A percentile compares a stretch with the other conserved stretches of the same genome.
Conservation (phyloP, 164 flowering plant genomes). For the Cinnamomum micranthum region DNA sequence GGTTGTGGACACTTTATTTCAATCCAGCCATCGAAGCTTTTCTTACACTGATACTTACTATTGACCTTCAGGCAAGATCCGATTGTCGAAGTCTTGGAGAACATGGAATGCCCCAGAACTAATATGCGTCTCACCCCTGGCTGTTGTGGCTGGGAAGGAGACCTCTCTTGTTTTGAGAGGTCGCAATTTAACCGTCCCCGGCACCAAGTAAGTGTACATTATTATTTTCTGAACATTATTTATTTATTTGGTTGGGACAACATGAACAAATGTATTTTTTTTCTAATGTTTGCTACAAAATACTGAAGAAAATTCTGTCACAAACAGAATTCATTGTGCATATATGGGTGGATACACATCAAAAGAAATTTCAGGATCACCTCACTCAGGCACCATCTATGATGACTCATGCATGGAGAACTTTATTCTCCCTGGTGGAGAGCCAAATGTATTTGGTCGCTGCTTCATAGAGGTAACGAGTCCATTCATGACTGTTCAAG, state of each 20-base stretch:
- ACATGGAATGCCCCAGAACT: slow-evolving; percentile 70
- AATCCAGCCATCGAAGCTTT: not conserved
- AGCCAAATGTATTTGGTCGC: slow-evolving; percentile 52
- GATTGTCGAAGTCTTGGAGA: slow-evolving; percentile 64
- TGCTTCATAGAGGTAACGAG: slow-evolving; percentile 79
- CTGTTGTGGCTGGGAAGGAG: slow-evolving; percentile 70
- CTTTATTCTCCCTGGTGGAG: slow-evolving; percentile 41
- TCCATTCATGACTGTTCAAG: not conserved
- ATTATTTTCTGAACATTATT: not conserved
- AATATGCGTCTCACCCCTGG: slow-evolving; percentile 74
- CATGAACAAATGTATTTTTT: not conserved
- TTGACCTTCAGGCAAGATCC: slow-evolving; percentile 56
- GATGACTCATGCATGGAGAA: slow-evolving; percentile 47
- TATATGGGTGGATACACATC: slow-evolving; percentile 59
- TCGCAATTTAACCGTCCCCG: slow-evolving; percentile 51
- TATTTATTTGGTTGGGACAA: not conserved
- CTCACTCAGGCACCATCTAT: slow-evolving; percentile 24
- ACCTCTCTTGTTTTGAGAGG: slow-evolving; percentile 65
- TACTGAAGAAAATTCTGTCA: not conserved
- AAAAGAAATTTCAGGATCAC: slow-evolving; percentile 37
- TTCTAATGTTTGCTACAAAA: not conserved
- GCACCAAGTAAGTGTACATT: slow-evolving; percentile 56
- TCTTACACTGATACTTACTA: slow-evolving; percentile 9
- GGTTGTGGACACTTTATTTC: not conserved
- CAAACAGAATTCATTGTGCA: slow-evolving; percentile 72